Evolutionary conservation across 176 grass and related monocot species (phyloP).

Genomic region (Sorghum bicolor): Sorghum_bicolor_NCBIv3 NC_012878.2:6278501-6279000

Average conservation of each 20-base stretch:
- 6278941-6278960: background rate
- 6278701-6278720: conserved; percentile 87
- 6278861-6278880: conserved; percentile 44
- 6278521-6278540: background rate
- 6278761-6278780: conserved; percentile 32
- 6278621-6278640: conserved; percentile 37
- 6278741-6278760: conserved; percentile 45
- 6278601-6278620: background rate
- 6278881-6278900: conserved; percentile 9
- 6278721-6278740: conserved; percentile 73
- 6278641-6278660: conserved; percentile 66
- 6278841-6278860: conserved; percentile 26
- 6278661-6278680: conserved; percentile 53
- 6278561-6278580: background rate
- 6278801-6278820: conserved; percentile 46
- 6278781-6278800: background rate
- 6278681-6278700: conserved; percentile 72
- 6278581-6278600: background rate
- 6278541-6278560: background rate
- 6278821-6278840: conserved; percentile 38
- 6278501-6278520: conserved; percentile 43
- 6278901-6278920: conserved; percentile 46
- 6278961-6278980: background rate
- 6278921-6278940: conserved; percentile 15
- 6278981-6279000: background rate